These are phyloP conservation scores for Phellinidium pouzarii DNA, from an alignment of 1,284 basidiomycete species.

Conservation along the genomic window DNA sequence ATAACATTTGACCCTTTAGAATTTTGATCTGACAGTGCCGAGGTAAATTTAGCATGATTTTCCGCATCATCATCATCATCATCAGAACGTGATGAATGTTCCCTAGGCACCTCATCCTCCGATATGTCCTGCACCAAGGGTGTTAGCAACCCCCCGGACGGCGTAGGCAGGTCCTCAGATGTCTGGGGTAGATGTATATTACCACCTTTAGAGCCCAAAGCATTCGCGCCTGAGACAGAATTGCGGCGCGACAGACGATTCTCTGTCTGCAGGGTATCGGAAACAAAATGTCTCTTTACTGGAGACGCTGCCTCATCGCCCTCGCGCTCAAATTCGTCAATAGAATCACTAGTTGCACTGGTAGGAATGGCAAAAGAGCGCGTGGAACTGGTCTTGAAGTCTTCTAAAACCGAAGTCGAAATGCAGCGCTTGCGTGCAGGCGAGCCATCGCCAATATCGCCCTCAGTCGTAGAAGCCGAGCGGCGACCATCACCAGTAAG, in stretches of 20 bases:
- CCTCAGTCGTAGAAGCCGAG: background rate
- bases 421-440: constrained; percentile 16
- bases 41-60: background rate
- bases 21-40: no score
- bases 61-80: background rate
- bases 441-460: constrained; percentile 1
- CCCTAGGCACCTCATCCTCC: background rate
- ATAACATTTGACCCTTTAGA: background rate
- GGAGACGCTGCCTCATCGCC: background rate
- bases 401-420: constrained; percentile 13
- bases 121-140: background rate
- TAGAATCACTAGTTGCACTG: constrained; percentile 3
- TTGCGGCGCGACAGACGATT: background rate
- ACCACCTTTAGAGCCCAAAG: background rate
- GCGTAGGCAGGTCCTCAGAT: background rate
- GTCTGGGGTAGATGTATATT: background rate
- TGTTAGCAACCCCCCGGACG: background rate
- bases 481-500: background rate
- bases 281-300: background rate
- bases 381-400: background rate
- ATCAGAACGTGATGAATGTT: background rate
- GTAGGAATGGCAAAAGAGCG: background rate
- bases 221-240: constrained; percentile 9
- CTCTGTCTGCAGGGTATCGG: background rate
- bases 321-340: background rate